Evolutionary conservation across 2,329 filamentous ascomycete genomes (phyloP), one percentile per base, ranked within the genome.

Genomic region (Paecilomyces dactylethromorphus): DNA sequence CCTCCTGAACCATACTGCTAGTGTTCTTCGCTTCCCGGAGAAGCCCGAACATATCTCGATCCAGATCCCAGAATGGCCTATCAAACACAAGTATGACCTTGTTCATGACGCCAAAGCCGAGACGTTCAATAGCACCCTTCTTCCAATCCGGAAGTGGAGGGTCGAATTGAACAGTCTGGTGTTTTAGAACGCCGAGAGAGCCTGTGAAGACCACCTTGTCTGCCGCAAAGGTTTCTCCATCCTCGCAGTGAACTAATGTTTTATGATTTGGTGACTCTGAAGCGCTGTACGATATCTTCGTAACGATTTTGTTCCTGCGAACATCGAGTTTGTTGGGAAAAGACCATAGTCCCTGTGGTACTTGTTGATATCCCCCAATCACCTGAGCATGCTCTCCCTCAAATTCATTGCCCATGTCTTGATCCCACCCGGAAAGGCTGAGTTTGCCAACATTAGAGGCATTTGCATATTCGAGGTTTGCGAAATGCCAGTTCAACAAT

Each of bases 381-480:
- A 99, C 86, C 83, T 97, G 93, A 1, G 91, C 91, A 71, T 99
- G 95, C 62, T 90, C 87, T 6, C 94, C 94, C 72, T 97, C 92
- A 78, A 96, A 99, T 71, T 99, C 94, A 67, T 99, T 97, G 0
- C 94, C 94, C 55, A 92, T 92, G 70, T 99, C 95, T 68, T 99
- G 92, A 73, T 99, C 95, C 91, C 95, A 97, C 0, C 92, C 88
- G 7, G 88, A 86, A 13, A 99, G 84, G 72, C 93, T 97, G 18
- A 99, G 83, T 62, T 89, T 88, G 64, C 89, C 87, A 57, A 96
- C 86, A 64, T 92, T 95, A 1, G 87, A 90, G 1, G 94, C 94
- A 72, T 97, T 99, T 62, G 93, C 95, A 71, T 99, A 99, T 74
- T 99, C 94, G 13, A 99, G 82, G 70, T 99, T 99, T 64, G 95